A percentile compares a stretch with the other conserved stretches of the same genome.
Evolutionary conservation across 768 basidiomycete species (phyloP).

Genomic region (Tulasnella sp.): DNA sequence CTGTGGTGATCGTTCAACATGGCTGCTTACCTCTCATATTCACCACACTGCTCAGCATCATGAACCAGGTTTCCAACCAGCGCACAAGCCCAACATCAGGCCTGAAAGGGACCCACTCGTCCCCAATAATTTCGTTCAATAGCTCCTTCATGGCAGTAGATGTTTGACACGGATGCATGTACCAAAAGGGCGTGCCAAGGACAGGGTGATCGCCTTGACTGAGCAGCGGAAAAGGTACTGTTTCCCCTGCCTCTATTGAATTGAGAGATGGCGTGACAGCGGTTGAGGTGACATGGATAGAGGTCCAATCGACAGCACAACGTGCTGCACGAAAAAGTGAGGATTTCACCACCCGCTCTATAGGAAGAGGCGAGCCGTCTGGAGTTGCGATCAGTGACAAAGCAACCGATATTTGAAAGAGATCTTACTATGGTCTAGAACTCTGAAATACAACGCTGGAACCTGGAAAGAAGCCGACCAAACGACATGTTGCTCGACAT

Average conservation of each 20-base stretch:
- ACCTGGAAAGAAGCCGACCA: constrained; percentile 70
- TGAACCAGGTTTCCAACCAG: constrained; percentile 55
- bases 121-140: constrained; percentile 29
- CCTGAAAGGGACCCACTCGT: neutral
- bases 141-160: constrained; percentile 54
- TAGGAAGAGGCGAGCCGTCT: constrained; percentile 54
- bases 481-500: constrained; percentile 49
- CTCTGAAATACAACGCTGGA: constrained; percentile 71
- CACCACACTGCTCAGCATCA: constrained; percentile 55
- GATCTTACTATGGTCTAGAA: constrained; percentile 50
- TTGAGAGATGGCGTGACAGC: constrained; percentile 36
- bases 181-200: constrained; percentile 64
- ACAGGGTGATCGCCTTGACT: constrained; percentile 83
- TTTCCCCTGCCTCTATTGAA: constrained; percentile 9
- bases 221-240: constrained; percentile 50
- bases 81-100: neutral
- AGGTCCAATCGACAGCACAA: constrained; percentile 6
- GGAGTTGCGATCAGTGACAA: constrained; percentile 16
- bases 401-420: constrained; percentile 1
- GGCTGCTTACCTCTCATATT: no score
- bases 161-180: constrained; percentile 78
- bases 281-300: constrained; percentile 33
- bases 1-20: no score
- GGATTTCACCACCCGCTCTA: constrained; percentile 43
- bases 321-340: constrained; percentile 39